These are phyloP conservation scores for Paraleonurus japonicus DNA, from an alignment of 257 asterid species.

Conservation along the genomic window DNA sequence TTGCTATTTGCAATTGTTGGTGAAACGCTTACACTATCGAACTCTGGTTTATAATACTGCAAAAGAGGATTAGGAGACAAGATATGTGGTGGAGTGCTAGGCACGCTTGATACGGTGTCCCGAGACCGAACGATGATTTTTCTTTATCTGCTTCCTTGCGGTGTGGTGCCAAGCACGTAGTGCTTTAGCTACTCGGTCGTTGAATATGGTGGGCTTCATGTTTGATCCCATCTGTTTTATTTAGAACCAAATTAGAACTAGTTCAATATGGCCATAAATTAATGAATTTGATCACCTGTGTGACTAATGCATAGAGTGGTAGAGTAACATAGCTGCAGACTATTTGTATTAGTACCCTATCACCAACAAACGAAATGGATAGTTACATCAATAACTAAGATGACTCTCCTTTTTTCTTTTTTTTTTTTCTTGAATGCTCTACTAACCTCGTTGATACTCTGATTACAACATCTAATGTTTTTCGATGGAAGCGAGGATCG, in stretches of 20 bases:
- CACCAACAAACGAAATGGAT: not conserved
- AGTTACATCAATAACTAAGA: not conserved
- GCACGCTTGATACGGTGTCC: slow-evolving; percentile 37
- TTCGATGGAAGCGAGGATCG: slow-evolving; percentile 51
- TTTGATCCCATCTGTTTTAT: slow-evolving; percentile 56
- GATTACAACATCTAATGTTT: slow-evolving; percentile 34
- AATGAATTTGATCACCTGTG: slow-evolving; percentile 41
- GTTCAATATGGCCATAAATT: not conserved
- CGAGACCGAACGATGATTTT: slow-evolving; percentile 10
- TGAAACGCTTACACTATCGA: slow-evolving; percentile 19
- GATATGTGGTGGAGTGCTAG: slow-evolving; percentile 34
- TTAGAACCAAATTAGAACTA: not conserved
- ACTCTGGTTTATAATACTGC: slow-evolving; percentile 26
- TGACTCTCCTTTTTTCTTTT: not conserved
- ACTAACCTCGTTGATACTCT: slow-evolving; percentile 57
- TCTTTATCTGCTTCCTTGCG: slow-evolving; percentile 44
- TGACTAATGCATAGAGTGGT: slow-evolving; percentile 64
- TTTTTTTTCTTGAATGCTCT: not conserved
- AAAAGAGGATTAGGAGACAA: slow-evolving; percentile 33
- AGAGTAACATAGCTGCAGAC: slow-evolving; percentile 64
- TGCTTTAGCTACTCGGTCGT: slow-evolving; percentile 43
- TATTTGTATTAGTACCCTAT: slow-evolving; percentile 48
- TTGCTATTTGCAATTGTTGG: slow-evolving; percentile 13
- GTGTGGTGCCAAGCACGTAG: slow-evolving; percentile 51
- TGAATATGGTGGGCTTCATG: slow-evolving; percentile 55